Conservation (phyloP, 768 basidiomycete species). For the Pisolithus microcarpus region DNA sequence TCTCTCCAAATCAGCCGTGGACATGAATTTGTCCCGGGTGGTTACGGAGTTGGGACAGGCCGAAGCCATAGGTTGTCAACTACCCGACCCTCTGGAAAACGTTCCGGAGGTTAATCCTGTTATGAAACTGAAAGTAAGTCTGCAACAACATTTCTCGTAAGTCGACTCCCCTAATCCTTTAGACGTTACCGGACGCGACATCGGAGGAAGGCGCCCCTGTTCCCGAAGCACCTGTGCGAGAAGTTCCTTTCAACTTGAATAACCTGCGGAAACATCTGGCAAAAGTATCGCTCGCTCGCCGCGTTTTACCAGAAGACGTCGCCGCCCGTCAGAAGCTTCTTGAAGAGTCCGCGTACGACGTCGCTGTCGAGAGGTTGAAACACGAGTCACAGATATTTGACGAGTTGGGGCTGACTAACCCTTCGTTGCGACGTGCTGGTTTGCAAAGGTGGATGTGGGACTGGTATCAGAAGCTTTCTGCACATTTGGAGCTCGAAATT, state of each 20-base stretch:
- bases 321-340: constrained; percentile 71
- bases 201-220: constrained; percentile 15
- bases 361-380: constrained; percentile 64
- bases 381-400: constrained; percentile 55
- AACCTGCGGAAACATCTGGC: constrained; percentile 65
- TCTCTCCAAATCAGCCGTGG: constrained; percentile 55
- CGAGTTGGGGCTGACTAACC: constrained; percentile 47
- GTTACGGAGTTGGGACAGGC: constrained; percentile 52
- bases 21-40: constrained; percentile 42
- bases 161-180: not conserved
- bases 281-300: constrained; percentile 54
- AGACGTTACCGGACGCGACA: constrained; percentile 14
- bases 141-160: not conserved
- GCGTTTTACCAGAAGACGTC: constrained; percentile 59
- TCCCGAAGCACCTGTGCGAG: constrained; percentile 17
- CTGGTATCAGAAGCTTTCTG: constrained; percentile 64
- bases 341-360: constrained; percentile 81
- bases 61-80: constrained; percentile 36
- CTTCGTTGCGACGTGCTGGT: constrained; percentile 38
- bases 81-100: constrained; percentile 37
- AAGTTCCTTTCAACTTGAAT: constrained; percentile 70
- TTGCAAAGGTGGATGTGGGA: constrained; percentile 80
- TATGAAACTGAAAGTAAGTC: constrained; percentile 35
- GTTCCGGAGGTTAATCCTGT: constrained; percentile 65
- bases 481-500: constrained; percentile 46